Evolutionary conservation across 148 eudicot species (phyloP).

Genomic region (Salicornia ramosissima): DNA sequence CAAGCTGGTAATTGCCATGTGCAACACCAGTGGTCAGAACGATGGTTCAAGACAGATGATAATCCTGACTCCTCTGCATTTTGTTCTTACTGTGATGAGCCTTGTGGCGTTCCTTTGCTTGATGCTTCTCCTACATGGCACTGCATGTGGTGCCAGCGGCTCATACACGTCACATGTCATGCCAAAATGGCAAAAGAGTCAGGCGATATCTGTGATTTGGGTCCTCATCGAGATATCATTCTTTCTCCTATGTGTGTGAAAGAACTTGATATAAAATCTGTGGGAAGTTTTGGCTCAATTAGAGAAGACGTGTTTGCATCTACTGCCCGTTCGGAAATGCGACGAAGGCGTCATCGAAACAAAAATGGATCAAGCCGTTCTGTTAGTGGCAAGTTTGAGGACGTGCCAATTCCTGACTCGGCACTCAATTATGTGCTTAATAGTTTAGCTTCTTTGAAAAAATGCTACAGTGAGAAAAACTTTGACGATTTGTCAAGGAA

Average conservation of each 20-base stretch:
- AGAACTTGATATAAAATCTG: slow-evolving; percentile 45
- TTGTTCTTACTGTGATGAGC: slow-evolving; percentile 81
- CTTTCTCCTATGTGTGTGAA: slow-evolving; percentile 77
- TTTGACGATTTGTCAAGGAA: slow-evolving; percentile 31
- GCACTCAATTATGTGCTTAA: slow-evolving; percentile 44
- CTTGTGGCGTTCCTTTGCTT: slow-evolving; percentile 76
- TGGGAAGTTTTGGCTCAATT: slow-evolving; percentile 37
- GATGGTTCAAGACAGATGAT: slow-evolving; percentile 72
- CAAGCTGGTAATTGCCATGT: slow-evolving; percentile 65
- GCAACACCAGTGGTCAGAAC: slow-evolving; percentile 90
- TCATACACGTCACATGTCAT: slow-evolving; percentile 76
- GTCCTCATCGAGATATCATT: slow-evolving; percentile 58
- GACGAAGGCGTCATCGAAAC: slow-evolving; percentile 57
- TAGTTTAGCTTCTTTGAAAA: slow-evolving; percentile 46
- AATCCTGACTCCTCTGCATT: slow-evolving; percentile 71
- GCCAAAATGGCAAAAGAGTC: slow-evolving; percentile 69
- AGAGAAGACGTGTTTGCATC: slow-evolving; percentile 41
- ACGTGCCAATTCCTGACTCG: slow-evolving; percentile 35
- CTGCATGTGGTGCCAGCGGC: slow-evolving; percentile 88
- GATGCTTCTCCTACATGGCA: slow-evolving; percentile 81
- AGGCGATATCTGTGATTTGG: slow-evolving; percentile 76
- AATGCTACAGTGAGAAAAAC: slow-evolving; percentile 46
- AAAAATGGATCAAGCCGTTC: slow-evolving; percentile 43
- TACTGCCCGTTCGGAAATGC: slow-evolving; percentile 45
- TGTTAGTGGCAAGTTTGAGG: slow-evolving; percentile 46